Percentiles rank a stretch among this genome's conserved stretches.
Evolutionary conservation across 441 rosid species (phyloP).

Genomic region (Corymbia calophylla): DNA sequence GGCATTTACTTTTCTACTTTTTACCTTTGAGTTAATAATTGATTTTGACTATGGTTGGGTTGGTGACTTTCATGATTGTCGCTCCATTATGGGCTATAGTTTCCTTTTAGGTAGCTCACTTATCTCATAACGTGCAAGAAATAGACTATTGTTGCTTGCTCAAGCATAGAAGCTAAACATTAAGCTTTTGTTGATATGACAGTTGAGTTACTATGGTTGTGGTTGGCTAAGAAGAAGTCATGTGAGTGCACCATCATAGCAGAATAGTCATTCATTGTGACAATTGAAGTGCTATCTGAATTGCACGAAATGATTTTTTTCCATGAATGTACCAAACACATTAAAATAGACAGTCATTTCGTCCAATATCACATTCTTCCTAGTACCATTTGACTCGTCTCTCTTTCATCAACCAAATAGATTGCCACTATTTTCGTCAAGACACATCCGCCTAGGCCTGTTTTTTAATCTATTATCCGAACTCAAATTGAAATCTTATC

Average conservation of each 20-base stretch:
- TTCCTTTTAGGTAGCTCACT: neutral
- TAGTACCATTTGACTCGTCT: neutral
- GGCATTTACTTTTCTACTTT: too few species aligned
- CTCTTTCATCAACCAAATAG: accelerated
- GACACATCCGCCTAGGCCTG: neutral
- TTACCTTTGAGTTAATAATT: too few species aligned
- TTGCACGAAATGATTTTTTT: neutral
- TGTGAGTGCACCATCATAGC: neutral
- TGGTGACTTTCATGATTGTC: accelerated
- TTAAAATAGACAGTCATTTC: too few species aligned
- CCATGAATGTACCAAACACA: neutral
- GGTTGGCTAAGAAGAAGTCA: neutral
- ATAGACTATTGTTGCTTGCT: neutral
- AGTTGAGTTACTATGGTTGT: neutral
- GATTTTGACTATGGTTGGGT: accelerated
- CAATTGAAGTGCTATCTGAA: accelerated
- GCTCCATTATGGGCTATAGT: neutral
- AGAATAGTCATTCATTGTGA: neutral
- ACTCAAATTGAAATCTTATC: too few species aligned
- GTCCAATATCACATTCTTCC: neutral
- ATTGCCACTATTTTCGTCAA: too few species aligned
- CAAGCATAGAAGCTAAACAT: neutral
- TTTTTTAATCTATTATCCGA: too few species aligned
- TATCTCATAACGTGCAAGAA: neutral
- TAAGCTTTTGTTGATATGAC: neutral